Conservation (phyloP, 768 basidiomycete genomes). For the Xanthoconium stramineum region DNA sequence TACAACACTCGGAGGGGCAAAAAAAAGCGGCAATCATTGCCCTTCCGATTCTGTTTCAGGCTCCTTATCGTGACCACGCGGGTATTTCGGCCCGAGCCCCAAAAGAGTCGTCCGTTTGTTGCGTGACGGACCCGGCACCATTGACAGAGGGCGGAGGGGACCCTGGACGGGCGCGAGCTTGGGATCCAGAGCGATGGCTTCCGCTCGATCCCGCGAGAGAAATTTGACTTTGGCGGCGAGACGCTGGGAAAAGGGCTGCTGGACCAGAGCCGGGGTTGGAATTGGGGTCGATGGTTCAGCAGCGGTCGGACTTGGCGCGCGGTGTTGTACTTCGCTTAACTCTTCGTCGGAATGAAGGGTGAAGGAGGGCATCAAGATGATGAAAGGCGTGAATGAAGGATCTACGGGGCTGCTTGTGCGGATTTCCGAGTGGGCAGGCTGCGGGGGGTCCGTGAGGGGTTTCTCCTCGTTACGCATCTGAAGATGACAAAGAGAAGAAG, state of each 20-base stretch:
- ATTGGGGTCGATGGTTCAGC: neutral
- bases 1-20: too few relatives aligned
- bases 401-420: conserved; percentile 6
- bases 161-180: conserved; percentile 33
- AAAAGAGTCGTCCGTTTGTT: conserved; percentile 19
- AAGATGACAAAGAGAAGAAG: neutral
- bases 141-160: conserved; percentile 31
- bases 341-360: conserved; percentile 3
- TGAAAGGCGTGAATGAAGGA: conserved; percentile 16
- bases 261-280: neutral
- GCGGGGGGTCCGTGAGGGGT: conserved; percentile 7
- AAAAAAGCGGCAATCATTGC: neutral
- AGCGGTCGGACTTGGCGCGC: neutral
- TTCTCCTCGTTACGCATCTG: conserved; percentile 22
- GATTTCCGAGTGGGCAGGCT: conserved; percentile 1
- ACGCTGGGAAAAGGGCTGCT: conserved; percentile 8
- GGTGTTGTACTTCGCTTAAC: neutral
- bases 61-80: neutral
- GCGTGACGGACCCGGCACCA: conserved; percentile 14
- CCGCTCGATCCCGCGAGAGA: conserved; percentile 24
- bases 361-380: conserved; percentile 14
- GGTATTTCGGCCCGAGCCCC: conserved; percentile 16
- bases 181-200: conserved; percentile 28
- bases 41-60: neutral
- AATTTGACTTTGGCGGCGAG: conserved; percentile 14